Percentiles rank a stretch among this genome's conserved stretches.
Conservation (phyloP, 1,284 basidiomycete genomes). For the Ceratobasidium theobromae region DNA sequence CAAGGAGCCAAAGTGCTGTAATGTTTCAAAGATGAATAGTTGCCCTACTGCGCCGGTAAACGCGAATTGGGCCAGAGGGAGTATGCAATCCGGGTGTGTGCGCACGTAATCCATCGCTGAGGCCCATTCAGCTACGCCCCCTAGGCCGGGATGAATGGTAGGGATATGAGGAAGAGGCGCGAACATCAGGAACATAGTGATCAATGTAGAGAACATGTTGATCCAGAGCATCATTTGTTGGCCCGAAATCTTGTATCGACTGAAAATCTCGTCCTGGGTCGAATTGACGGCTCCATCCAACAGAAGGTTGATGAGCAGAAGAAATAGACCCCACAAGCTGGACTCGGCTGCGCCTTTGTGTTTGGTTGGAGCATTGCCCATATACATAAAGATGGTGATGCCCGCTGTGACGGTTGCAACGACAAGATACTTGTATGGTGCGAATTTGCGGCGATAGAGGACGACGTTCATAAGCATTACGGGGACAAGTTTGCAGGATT, state of each 20-base stretch:
- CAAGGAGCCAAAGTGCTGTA: conserved; percentile 92
- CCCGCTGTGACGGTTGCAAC: conserved; percentile 90
- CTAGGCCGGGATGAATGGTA: conserved; percentile 61
- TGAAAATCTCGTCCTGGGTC: conserved; percentile 98
- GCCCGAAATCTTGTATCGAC: conserved; percentile 73
- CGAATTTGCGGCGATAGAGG: conserved; percentile 86
- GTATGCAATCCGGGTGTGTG: conserved; percentile 75
- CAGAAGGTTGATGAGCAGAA: conserved; percentile 82
- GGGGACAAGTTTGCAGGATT: conserved; percentile 97
- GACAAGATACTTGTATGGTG: conserved; percentile 91
- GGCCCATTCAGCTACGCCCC: conserved; percentile 64
- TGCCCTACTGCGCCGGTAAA: conserved; percentile 92
- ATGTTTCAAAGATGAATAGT: conserved; percentile 97
- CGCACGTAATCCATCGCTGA: conserved; percentile 75
- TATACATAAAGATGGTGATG: conserved; percentile 94
- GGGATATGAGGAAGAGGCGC: conserved; percentile 75
- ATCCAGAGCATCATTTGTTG: conserved; percentile 99
- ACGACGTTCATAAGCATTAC: conserved; percentile 95
- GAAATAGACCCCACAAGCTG: conserved; percentile 61
- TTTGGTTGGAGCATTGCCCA: conserved; percentile 56
- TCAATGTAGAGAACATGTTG: conserved; percentile 76
- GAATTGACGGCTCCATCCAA: conserved; percentile 95
- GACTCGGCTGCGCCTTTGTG: conserved; percentile 52
- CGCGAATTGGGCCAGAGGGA: conserved; percentile 83
- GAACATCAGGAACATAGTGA: conserved; percentile 65